Conservation (phyloP, 1,284 basidiomycete genomes). For the Fomitopsis palustris region DNA sequence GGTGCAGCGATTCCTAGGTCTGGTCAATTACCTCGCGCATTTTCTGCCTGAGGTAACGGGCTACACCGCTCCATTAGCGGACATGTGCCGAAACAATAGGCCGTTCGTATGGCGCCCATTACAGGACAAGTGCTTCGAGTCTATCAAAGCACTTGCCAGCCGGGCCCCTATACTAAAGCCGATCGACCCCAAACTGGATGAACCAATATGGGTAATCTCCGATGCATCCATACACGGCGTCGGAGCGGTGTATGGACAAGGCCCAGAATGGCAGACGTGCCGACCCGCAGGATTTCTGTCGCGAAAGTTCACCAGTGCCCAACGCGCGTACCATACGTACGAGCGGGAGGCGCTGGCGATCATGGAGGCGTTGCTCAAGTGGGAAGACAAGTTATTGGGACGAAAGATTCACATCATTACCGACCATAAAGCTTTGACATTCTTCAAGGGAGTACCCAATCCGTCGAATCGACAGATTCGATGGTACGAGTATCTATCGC, state of each 20-base stretch:
- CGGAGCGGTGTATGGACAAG: too few relatives aligned
- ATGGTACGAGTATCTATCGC: too few relatives aligned
- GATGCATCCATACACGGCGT: constrained; percentile 35
- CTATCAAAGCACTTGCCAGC: constrained; percentile 30
- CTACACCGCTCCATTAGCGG: constrained; percentile 23
- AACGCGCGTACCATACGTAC: constrained; percentile 33
- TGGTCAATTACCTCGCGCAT: constrained; percentile 36
- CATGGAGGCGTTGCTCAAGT: constrained; percentile 33
- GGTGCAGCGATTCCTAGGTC: constrained; percentile 36
- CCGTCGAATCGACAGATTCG: too few relatives aligned
- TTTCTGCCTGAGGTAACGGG: constrained; percentile 31
- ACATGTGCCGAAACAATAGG: constrained; percentile 11
- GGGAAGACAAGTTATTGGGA: constrained; percentile 33
- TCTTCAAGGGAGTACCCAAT: constrained; percentile 34
- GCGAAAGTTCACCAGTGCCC: too few relatives aligned
- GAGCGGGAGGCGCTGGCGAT: constrained; percentile 37
- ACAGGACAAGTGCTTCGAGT: constrained; percentile 32
- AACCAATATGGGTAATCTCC: constrained; percentile 41
- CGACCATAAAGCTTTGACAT: constrained; percentile 35
- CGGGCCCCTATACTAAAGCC: constrained; percentile 30
- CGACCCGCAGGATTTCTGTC: too few relatives aligned
- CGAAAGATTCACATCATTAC: constrained; percentile 29
- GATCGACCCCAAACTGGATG: constrained; percentile 24
- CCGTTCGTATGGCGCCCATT: constrained; percentile 25
- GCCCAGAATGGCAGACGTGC: too few relatives aligned